These are phyloP conservation scores for Boletus tomentosulus DNA, from an alignment of 768 basidiomycete genomes.

Conservation along the genomic window DNA sequence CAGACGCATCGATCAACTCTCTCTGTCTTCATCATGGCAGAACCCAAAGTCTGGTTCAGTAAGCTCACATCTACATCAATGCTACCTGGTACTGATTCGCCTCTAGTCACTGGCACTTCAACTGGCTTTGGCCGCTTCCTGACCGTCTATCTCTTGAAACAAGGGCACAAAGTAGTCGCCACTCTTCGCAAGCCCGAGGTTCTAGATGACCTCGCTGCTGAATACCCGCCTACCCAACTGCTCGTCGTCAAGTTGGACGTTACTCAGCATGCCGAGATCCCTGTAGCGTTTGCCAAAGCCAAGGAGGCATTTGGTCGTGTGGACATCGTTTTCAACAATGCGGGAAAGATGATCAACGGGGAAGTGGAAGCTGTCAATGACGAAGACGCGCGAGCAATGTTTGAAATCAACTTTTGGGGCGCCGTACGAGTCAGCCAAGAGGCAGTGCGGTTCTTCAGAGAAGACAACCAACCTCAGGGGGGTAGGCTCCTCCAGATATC, in stretches of 20 bases:
- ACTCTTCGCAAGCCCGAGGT: constrained; percentile 39
- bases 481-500: constrained; percentile 36
- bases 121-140: constrained; percentile 39
- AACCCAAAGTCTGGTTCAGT: constrained; percentile 18
- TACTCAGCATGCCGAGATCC: constrained; percentile 21
- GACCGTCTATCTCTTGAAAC: constrained; percentile 30
- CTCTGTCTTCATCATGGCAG: constrained; percentile 4
- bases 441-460: constrained; percentile 34
- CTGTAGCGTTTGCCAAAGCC: constrained; percentile 26
- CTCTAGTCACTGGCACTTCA: constrained; percentile 37
- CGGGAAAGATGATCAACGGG: constrained; percentile 23
- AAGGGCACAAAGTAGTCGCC: constrained; percentile 39
- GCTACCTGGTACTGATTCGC: not conserved
- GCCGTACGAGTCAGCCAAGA: constrained; percentile 28
- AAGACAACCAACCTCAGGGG: constrained; percentile 32
- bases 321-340: constrained; percentile 39
- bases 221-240: constrained; percentile 22
- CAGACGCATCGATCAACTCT: not conserved
- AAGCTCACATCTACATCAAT: not conserved
- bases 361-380: constrained; percentile 36
- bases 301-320: constrained; percentile 32
- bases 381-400: constrained; percentile 29
- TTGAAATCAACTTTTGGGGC: constrained; percentile 39
- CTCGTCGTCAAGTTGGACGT: constrained; percentile 33
- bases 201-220: constrained; percentile 24